Conservation (phyloP, 139 green algal genomes). For the Chlorella sp. region DNA sequence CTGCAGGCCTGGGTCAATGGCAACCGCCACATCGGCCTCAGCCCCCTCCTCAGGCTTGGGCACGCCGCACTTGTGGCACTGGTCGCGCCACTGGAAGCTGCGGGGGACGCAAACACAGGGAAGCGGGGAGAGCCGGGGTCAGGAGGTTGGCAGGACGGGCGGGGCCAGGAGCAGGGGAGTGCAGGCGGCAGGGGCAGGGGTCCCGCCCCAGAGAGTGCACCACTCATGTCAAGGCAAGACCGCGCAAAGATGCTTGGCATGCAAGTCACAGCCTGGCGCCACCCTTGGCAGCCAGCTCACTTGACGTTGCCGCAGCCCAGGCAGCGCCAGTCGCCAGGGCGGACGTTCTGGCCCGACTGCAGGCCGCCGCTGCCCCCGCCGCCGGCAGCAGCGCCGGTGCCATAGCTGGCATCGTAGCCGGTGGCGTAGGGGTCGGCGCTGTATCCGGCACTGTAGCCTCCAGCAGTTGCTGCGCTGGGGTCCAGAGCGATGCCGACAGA, state of each 20-base stretch:
- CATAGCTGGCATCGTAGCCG: neutral
- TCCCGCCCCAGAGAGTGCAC: no score
- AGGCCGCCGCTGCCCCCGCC: neutral
- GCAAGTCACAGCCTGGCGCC: neutral
- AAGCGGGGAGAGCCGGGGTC: neutral
- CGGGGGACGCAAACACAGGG: neutral
- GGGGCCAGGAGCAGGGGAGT: neutral
- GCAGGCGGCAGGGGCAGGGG: neutral
- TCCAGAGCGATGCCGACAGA: no score
- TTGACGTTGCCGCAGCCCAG: slow-evolving; percentile 39
- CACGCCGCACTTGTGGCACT: slow-evolving; percentile 24
- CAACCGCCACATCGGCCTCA: neutral
- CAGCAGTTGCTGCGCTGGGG: neutral
- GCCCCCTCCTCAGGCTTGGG: neutral
- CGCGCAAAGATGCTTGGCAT: neutral
- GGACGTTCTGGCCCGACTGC: neutral
- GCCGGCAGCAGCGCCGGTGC: neutral
- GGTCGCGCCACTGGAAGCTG: slow-evolving; percentile 28
- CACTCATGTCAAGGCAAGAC: no score
- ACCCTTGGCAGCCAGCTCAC: slow-evolving; percentile 11
- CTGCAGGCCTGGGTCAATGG: slow-evolving; percentile 13
- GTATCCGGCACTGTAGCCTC: neutral
- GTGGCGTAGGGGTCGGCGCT: neutral
- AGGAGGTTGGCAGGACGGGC: neutral
- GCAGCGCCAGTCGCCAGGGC: slow-evolving; percentile 39